Percentiles rank a stretch among this genome's conserved stretches.
phyloP scores from a whole-genome alignment of 306 rosid species.

The Prunus armeniaca region DNA sequence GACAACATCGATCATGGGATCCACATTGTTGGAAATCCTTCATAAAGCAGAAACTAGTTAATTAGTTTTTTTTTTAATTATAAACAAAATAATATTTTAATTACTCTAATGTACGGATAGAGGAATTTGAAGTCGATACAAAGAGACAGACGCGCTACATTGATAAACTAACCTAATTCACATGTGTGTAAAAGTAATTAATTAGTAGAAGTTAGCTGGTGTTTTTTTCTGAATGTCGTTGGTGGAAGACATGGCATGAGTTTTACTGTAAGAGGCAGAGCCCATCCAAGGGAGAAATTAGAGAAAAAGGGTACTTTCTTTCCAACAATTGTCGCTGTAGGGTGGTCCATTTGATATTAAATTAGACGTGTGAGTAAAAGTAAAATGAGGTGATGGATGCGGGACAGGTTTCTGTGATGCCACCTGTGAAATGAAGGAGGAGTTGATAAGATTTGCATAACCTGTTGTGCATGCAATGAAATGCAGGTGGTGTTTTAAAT shows the following conservation, averaged over 20 bases:
- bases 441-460: conserved; percentile 36
- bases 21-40: conserved; percentile 32
- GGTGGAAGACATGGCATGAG: background rate
- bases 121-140: no score
- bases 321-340: conserved; percentile 39
- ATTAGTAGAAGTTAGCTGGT: background rate
- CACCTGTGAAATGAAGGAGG: conserved; percentile 27
- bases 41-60: conserved; percentile 19
- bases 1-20: conserved; percentile 35
- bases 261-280: conserved; percentile 11
- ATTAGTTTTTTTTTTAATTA: no score
- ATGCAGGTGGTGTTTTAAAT: conserved; percentile 18
- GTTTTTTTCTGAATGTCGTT: background rate
- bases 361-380: background rate
- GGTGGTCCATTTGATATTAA: conserved; percentile 40
- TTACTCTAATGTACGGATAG: no score
- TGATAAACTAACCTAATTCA: background rate
- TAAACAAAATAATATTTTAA: no score
- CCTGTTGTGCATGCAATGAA: background rate
- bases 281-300: conserved; percentile 38
- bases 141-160: no score
- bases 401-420: conserved; percentile 17
- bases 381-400: background rate
- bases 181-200: background rate
- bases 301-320: conserved; percentile 27